Conservation (phyloP, 768 basidiomycete species). For the Pleurotus ostreatus region DNA sequence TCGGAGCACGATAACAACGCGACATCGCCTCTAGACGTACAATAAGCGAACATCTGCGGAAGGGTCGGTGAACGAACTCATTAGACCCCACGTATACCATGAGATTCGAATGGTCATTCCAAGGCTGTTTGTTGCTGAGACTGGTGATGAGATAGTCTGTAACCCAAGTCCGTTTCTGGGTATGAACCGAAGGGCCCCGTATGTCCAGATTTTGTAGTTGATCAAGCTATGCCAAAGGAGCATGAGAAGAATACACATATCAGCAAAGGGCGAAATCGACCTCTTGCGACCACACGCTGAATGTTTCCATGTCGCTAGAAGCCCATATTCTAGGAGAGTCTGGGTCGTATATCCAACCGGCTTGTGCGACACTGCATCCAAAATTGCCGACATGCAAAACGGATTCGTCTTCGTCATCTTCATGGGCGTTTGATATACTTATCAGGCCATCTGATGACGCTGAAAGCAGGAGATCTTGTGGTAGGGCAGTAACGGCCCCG, state of each 20-base stretch:
- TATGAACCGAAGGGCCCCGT: slow-evolving; percentile 59
- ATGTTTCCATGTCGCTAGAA: slow-evolving; percentile 92
- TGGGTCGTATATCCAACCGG: slow-evolving; percentile 53
- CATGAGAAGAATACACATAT: not conserved
- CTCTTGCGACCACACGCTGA: slow-evolving; percentile 78
- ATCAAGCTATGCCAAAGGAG: slow-evolving; percentile 46
- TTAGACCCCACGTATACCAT: slow-evolving; percentile 71
- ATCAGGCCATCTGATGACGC: slow-evolving; percentile 84
- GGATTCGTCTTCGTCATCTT: slow-evolving; percentile 88
- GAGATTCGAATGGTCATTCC: slow-evolving; percentile 26
- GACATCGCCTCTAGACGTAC: slow-evolving; percentile 46
- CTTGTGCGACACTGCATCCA: slow-evolving; percentile 77
- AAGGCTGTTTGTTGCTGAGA: slow-evolving; percentile 26
- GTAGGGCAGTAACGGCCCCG: slow-evolving; percentile 6
- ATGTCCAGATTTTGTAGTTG: slow-evolving; percentile 54
- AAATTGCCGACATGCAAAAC: slow-evolving; percentile 78
- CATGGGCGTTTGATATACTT: slow-evolving; percentile 63
- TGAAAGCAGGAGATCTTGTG: slow-evolving; percentile 54
- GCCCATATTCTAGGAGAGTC: slow-evolving; percentile 61
- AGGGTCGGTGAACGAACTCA: slow-evolving; percentile 36
- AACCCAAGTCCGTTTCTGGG: slow-evolving; percentile 59
- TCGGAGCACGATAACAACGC: slow-evolving; percentile 47
- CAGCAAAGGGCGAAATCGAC: slow-evolving; percentile 28
- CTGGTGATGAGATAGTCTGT: slow-evolving; percentile 73
- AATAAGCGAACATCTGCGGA: slow-evolving; percentile 1